Base-by-base conservation (phyloP, 164 flowering plant genomes). In the Akebia trifoliata region DNA sequence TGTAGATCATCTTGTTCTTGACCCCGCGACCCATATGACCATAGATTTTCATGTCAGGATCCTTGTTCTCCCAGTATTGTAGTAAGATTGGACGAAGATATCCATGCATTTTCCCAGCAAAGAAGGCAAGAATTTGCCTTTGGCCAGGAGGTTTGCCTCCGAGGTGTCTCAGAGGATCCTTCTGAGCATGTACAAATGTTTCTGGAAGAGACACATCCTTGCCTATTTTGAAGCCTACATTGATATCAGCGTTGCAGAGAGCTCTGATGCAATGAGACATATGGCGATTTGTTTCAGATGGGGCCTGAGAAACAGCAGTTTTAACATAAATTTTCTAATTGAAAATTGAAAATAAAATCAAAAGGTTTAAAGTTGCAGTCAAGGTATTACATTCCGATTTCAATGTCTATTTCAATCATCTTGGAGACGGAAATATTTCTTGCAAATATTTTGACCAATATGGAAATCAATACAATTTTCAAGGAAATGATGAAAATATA, bases 51-150 rank as follows among this genome's bases (percentile, higher is more conserved):
- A 69, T 65, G 37, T 64, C 73, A 24, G 59, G 50, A 40, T 76
- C 79, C 67, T 59, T 69, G 42, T 62, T 50, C 57, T 64, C 61
- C 79, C 79, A 76, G n/a, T 76, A 59, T 25, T 69, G 20, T 7
- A 72, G 66, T 20, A 76, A 43, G 6, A 67, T 54, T 1, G 72
- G 72, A 10, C 79, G 69, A 1, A 76, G 40, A 45, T 64, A 65
- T 8, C 79, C 76, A 43, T 76, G 79, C 63, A 69, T 40, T 31
- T 57, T 62, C 25, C 79, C 79, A 4, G 79, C 79, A 50, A 69
- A 76, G 66, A 76, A 76, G 1, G 76, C 79, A 7, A 76, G 76
- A 36, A 67, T 45, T 35, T 44, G 22, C 28, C 76, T 69, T 24
- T 42, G 12, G 1, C 70, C 64, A 7, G 76, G 63, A 28, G 60